Conservation (phyloP, 495 filamentous ascomycete species). For the Penicillium samsonianum region DNA sequence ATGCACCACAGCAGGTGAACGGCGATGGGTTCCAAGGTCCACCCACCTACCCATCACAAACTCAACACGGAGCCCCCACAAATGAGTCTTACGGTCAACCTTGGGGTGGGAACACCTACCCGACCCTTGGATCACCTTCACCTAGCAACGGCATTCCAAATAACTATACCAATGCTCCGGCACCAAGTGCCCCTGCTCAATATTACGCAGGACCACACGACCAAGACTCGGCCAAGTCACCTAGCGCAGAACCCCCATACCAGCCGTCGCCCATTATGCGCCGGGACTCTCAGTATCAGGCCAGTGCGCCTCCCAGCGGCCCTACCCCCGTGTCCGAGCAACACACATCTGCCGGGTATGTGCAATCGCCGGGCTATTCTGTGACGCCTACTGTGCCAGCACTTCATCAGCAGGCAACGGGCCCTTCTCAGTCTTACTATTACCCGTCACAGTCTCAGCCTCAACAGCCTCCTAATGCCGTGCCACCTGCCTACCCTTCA, state of each 20-base stretch:
- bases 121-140: conserved; percentile 33
- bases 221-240: conserved; percentile 23
- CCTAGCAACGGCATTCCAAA: conserved; percentile 24
- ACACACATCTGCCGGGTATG: conserved; percentile 28
- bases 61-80: conserved; percentile 28
- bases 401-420: conserved; percentile 32
- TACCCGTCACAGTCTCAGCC: conserved; percentile 28
- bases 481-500: conserved; percentile 41
- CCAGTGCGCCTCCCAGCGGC: conserved; percentile 22
- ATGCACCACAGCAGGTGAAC: conserved; percentile 47
- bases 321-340: conserved; percentile 32
- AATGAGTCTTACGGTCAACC: conserved; percentile 22
- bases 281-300: conserved; percentile 39
- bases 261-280: conserved; percentile 34
- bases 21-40: conserved; percentile 21
- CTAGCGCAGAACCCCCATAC: conserved; percentile 26
- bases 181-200: conserved; percentile 26
- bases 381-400: conserved; percentile 26
- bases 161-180: conserved; percentile 20
- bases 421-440: conserved; percentile 42
- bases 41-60: conserved; percentile 24
- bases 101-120: conserved; percentile 36
- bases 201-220: conserved; percentile 37
- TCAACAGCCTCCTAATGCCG: conserved; percentile 46
- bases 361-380: conserved; percentile 36